Evolutionary conservation across 2,329 filamentous ascomycete genomes (phyloP), one percentile per base, ranked within the genome.

Genomic region (Penicillium sp.): DNA sequence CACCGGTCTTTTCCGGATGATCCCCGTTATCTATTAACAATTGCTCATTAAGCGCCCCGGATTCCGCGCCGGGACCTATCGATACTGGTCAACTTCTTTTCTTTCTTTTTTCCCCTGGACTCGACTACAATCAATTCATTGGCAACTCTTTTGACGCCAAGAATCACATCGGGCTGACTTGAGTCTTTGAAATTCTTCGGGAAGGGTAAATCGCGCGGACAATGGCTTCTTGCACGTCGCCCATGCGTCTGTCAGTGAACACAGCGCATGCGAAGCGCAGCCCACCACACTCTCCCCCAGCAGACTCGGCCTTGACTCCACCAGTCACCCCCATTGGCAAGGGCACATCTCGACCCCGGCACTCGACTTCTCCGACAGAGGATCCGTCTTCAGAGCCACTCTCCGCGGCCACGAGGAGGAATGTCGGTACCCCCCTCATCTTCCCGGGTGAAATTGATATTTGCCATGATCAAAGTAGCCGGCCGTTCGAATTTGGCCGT

Each of bases 401-500:
- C 27, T 35, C 41, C 7, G 35, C 42, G 29, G n/a, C 39, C 12
- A 25, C 49, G n/a, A 52, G 27, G 26, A 39, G 39, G 5, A 47
- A 46, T 27, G 37, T 52, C 27, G 43, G 32, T 9, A 51, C 46
- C 5, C 61, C 64, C 5, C 50, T 60, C 9, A 59, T 62, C 25
- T 71, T 70, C 41, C 47, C 56, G 3, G 62, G 65, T 9, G 62
- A 65, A n/a, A 43, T 72, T 9, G 63, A 71, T 42, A 55, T 66
- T 13, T 61, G 60, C 18, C 52, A 47, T 41, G 63, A 66, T 44
- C 36, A 46, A 2, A 49, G 54, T n/a, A 65, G 64, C 12, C 57
- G 55, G 11, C 61, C 57, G 6, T 43, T 69, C 13, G 66, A 72
- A 45, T 74, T 70, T 45, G 74, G 73, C 25, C 65, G 64, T 34